Percentiles rank a stretch among this genome's conserved stretches.
Conservation (phyloP, 192 early-diverging fungal species). For the Rhizophagus sp. region DNA sequence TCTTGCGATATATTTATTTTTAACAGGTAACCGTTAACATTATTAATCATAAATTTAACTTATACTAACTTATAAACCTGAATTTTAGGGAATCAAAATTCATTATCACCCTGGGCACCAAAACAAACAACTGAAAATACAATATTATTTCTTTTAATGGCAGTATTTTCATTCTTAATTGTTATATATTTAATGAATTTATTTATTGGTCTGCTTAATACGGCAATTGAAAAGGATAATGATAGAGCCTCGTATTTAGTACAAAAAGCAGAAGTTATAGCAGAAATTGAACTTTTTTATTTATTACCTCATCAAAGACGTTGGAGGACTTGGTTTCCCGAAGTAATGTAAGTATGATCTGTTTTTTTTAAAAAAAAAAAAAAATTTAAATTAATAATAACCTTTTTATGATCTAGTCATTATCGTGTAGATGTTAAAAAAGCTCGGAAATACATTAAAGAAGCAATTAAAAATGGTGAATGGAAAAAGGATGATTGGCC, state of each 20-base stretch:
- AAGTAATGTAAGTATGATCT: not conserved
- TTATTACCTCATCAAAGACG: slow-evolving; percentile 7
- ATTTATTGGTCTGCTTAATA: slow-evolving; percentile 18
- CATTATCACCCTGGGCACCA: not conserved
- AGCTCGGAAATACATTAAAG: too few species aligned
- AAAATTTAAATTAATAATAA: too few species aligned
- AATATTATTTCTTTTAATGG: not conserved
- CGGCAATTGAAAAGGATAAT: not conserved
- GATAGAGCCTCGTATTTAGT: not conserved
- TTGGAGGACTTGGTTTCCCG: slow-evolving; percentile 7
- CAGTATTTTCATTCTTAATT: slow-evolving; percentile 4
- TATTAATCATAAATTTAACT: not conserved
- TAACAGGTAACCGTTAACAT: not conserved
- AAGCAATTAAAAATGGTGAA: too few species aligned
- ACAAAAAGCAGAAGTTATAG: slow-evolving; percentile 13
- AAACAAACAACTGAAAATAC: not conserved
- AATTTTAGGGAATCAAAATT: not conserved
- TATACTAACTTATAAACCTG: too few species aligned
- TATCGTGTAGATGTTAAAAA: not conserved
- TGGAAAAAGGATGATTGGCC: too few species aligned
- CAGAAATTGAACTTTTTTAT: slow-evolving; percentile 16
- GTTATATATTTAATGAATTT: not conserved
- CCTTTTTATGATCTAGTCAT: not conserved
- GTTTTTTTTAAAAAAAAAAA: too few species aligned
- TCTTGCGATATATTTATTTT: not conserved